A percentile compares a stretch with the other conserved stretches of the same genome.
phyloP scores from a whole-genome alignment of 179 eudicot species.

The Carnegiea gigantea region DNA sequence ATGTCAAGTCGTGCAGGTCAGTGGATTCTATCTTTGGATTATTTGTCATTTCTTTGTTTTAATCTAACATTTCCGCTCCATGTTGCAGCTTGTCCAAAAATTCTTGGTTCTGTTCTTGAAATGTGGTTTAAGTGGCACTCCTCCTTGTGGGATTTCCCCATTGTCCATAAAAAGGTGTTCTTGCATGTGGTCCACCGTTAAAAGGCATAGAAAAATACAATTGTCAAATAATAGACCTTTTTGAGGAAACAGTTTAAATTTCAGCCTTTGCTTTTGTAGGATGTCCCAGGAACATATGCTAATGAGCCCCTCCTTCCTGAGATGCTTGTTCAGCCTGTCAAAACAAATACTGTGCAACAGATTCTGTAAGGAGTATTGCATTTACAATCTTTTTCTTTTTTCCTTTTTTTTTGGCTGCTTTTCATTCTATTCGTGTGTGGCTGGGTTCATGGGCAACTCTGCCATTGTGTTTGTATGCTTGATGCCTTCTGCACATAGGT shows the following conservation, averaged over 20 bases:
- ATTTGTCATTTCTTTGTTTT: background rate
- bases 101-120: slow-evolving; percentile 62
- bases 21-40: slow-evolving; percentile 11
- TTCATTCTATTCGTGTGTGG: background rate
- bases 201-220: background rate
- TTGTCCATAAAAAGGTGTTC: slow-evolving; percentile 47
- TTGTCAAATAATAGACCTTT: background rate
- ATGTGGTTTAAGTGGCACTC: slow-evolving; percentile 96
- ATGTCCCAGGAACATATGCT: slow-evolving; percentile 26
- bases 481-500: background rate
- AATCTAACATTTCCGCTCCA: slow-evolving; percentile 6
- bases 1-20: slow-evolving; percentile 49
- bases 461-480: background rate
- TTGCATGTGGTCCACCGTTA: background rate
- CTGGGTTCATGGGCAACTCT: background rate
- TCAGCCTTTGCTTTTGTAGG: slow-evolving; percentile 35
- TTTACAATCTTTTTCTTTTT: background rate
- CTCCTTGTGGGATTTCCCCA: slow-evolving; percentile 57
- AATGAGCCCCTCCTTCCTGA: slow-evolving; percentile 42
- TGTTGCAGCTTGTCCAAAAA: slow-evolving; percentile 43
- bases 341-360: slow-evolving; percentile 40
- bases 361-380: slow-evolving; percentile 44
- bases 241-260: background rate
- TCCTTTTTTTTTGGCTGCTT: background rate
- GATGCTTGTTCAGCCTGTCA: slow-evolving; percentile 58